phyloP scores from a whole-genome alignment of 345 rosid species.

The Ceriops decandra region DNA sequence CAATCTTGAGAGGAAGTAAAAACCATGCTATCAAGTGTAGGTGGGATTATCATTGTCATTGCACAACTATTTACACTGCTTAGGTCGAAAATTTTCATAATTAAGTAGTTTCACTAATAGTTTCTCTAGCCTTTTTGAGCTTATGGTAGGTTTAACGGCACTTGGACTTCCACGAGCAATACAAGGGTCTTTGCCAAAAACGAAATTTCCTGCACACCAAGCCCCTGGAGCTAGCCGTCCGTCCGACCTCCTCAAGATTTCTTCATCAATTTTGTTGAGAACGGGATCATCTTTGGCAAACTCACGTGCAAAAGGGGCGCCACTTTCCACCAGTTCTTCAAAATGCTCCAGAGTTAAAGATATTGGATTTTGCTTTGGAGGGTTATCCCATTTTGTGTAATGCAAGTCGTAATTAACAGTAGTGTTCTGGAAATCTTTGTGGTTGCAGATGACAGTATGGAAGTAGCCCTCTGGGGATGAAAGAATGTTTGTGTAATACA shows the following conservation, averaged over 20 bases:
- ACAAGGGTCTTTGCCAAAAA: slow-evolving; percentile 47
- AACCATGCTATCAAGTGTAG: too few relatives aligned
- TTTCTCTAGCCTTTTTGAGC: slow-evolving; percentile 68
- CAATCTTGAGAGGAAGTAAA: too few relatives aligned
- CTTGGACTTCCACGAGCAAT: slow-evolving; percentile 38
- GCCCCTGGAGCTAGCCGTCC: slow-evolving; percentile 49
- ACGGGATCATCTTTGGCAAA: slow-evolving; percentile 55
- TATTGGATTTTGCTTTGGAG: slow-evolving; percentile 64
- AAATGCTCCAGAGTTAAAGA: slow-evolving; percentile 54
- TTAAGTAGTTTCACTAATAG: slow-evolving; percentile 64
- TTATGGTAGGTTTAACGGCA: slow-evolving; percentile 55
- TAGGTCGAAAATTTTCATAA: slow-evolving; percentile 60
- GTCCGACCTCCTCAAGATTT: slow-evolving; percentile 42
- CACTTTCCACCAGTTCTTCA: slow-evolving; percentile 68
- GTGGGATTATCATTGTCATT: too few relatives aligned
- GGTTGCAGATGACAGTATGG: slow-evolving; percentile 88
- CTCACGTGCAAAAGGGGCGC: slow-evolving; percentile 83
- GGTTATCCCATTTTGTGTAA: slow-evolving; percentile 72
- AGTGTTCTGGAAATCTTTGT: slow-evolving; percentile 86
- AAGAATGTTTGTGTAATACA: slow-evolving; percentile 87
- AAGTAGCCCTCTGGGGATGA: slow-evolving; percentile 84
- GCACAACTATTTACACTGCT: slow-evolving; percentile 66
- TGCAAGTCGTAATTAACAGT: slow-evolving; percentile 79
- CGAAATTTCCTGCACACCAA: slow-evolving; percentile 49
- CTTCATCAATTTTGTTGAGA: slow-evolving; percentile 59